Evolutionary conservation across 306 rosid genomes (phyloP), one percentile per base, ranked within the genome.

Genomic region (Fragaria iinumae): DNA sequence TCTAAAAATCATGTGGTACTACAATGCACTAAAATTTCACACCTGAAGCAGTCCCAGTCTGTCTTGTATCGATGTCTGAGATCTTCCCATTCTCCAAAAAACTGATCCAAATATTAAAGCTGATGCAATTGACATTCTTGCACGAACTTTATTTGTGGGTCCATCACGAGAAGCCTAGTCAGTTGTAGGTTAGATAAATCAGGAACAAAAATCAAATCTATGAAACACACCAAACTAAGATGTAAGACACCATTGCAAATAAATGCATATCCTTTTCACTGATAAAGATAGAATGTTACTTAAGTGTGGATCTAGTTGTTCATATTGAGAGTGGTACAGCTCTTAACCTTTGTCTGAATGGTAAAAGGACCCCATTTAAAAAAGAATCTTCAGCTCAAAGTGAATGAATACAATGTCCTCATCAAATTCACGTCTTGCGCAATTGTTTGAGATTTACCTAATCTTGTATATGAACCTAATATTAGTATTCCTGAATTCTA

Each of bases 11-110:
- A 63, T 47, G 36, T 2, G 64, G 13, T 44, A 25, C 20, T 27
- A 11, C 70, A 74, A 59, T 73, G 5, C 44, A 63, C 73, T 71
- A 50, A 86, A 76, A 67, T 49, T 62, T 34, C 84, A 85, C 75
- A 95, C 98, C 98, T 95, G 98, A 89, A 95, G 97, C 87, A 92
- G 77, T 82, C 98, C 98, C 96, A 95, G 88, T 87, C 98, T 89
- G 81, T 95, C 98, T 87, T 95, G 97, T 75, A 95, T 89, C 21
- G 98, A 92, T 66, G 98, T 95, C 87, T 95, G 98, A 77, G 98
- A 95, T 76, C 83, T 95, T 73, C 96, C 91, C 91, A 95, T 92
- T 80, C 94, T 89, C 97, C 97, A 95, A 79, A 95, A 95, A 25
- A 95, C 97, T 59, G 98, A 92, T 29, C 97, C 98, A 86, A 95